Base-by-base conservation (phyloP, 116 monocot species). In the Thalassia testudinum region DNA sequence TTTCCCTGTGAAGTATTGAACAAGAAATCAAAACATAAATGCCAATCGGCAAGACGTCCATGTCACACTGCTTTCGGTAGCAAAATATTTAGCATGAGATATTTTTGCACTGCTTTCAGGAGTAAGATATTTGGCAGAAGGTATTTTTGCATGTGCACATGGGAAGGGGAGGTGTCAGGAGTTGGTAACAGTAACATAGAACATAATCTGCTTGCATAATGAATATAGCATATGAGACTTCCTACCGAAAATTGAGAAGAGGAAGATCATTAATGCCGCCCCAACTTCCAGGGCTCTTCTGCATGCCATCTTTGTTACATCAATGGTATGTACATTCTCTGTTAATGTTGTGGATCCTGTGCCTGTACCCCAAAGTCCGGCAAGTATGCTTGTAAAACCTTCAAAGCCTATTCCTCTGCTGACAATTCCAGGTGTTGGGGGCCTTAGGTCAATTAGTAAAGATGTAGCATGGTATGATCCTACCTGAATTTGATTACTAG, bases 301-400 rank as follows among this genome's bases (percentile, higher is more conserved):
- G 60, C 79, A 75, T 57, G 82, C 86, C 83, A 99, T 72, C 66
- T 86, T 90, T 21, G 99, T 99, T 6, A 62, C 69, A 49, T 76
- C 72, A 60, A 99, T 67, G 2, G 99, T 90, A 57, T 99, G 85
- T 28, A 86, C 29, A 64, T 99, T 99, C 67, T 99, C 90, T 10
- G 99, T 99, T 42, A 99, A 57, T 43, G 99, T 99, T 44, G 82
- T 80, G 43, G 86, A 82, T 2, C 99, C 90, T 56, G 82, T 78
- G 44, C 99, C 99, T 48, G 99, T 86, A 25, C 99, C 99, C 99
- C 99, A 99, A 44, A 99, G 64, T 56, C 99, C 99, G 56, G 90
- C 99, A 53, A 99, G 61, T 50, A 99, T 75, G 54, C 90, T 82
- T 19, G 86, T 67, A 66, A 65, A 61, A 16, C 99, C 99, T 86